Evolutionary conservation across 2,329 filamentous ascomycete species (phyloP).

Genomic region (Monilinia fructicola): DNA sequence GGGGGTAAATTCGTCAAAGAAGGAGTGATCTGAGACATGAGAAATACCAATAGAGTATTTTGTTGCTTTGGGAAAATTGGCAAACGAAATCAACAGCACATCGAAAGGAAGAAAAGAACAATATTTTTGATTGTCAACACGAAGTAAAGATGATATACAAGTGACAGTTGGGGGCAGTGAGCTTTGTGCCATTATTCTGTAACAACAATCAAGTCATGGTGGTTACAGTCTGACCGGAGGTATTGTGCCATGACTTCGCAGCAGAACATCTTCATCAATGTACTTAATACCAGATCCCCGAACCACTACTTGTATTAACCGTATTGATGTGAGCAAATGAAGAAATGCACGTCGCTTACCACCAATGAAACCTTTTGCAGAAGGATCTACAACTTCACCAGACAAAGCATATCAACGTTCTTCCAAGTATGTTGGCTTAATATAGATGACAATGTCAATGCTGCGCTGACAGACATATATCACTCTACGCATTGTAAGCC

Average conservation of each 20-base stretch:
- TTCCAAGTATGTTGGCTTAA: not conserved
- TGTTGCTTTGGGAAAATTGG: not conserved
- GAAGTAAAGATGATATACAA: not conserved
- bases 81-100: not conserved
- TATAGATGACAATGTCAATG: not conserved
- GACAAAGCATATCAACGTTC: not conserved
- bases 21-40: not conserved
- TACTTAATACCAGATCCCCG: not conserved
- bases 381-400: not conserved
- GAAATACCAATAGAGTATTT: not conserved
- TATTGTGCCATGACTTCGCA: not conserved
- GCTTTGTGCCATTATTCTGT: not conserved
- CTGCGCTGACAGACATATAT: not conserved
- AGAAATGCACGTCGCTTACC: not conserved
- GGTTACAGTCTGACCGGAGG: not conserved
- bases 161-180: not conserved
- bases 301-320: not conserved
- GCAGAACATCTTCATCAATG: not conserved
- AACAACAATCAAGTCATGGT: not conserved
- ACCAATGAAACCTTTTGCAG: not conserved
- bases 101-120: not conserved
- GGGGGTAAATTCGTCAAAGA: constrained; percentile 1
- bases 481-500: not conserved
- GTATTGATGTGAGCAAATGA: not conserved
- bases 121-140: not conserved